These are phyloP conservation scores for Hypomontagnella submonticulosa DNA, from an alignment of 495 filamentous ascomycete genomes.

Conservation along the genomic window DNA sequence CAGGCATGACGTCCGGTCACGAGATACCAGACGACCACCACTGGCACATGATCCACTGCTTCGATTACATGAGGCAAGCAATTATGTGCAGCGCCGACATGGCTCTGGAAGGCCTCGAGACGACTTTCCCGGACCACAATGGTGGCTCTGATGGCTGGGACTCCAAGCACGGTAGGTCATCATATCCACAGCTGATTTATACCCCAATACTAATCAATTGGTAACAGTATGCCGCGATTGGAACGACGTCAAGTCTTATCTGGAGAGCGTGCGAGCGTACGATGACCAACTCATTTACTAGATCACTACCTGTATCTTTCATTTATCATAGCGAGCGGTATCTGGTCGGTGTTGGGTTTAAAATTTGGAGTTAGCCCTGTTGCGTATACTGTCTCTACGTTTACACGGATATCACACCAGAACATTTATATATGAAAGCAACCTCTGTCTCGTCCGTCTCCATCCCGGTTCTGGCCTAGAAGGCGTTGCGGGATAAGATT, in stretches of 20 bases:
- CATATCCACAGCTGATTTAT: neutral
- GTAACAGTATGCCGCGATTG: slow-evolving; percentile 55
- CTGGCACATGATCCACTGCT: slow-evolving; percentile 64
- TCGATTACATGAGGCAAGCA: slow-evolving; percentile 59
- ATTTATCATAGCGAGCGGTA: neutral
- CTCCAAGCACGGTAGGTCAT: slow-evolving; percentile 54
- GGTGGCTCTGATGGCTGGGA: slow-evolving; percentile 61
- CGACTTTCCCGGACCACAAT: slow-evolving; percentile 59
- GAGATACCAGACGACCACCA: slow-evolving; percentile 59
- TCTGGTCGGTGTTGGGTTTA: no score
- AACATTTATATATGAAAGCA: no score
- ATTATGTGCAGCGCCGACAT: slow-evolving; percentile 60
- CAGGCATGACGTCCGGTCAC: slow-evolving; percentile 51
- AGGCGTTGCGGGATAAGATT: no score
- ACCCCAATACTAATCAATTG: slow-evolving; percentile 5
- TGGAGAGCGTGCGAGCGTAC: slow-evolving; percentile 59
- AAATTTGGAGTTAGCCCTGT: slow-evolving; percentile 7
- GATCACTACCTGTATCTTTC: slow-evolving; percentile 8
- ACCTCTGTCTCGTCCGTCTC: no score
- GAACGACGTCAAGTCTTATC: slow-evolving; percentile 51
- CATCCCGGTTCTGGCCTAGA: no score
- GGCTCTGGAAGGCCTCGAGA: slow-evolving; percentile 56
- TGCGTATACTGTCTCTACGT: no score
- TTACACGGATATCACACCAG: no score
- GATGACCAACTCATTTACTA: slow-evolving; percentile 59